Evolutionary conservation across 2,329 filamentous ascomycete species (phyloP), one percentile per base, ranked within the genome.

Genomic region (Trichoderma sp.): DNA sequence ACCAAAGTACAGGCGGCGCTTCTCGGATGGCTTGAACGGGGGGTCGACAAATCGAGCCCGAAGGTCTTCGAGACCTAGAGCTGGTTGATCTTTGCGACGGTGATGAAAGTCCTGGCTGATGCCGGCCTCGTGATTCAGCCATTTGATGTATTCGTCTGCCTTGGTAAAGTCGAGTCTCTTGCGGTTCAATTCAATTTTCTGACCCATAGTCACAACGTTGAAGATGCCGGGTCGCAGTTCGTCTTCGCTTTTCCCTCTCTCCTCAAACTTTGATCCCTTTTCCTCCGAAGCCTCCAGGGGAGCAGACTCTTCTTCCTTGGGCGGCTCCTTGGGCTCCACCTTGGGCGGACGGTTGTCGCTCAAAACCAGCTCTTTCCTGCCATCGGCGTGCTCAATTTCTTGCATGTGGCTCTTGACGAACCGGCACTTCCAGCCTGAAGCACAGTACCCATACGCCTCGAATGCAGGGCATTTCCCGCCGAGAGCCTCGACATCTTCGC

Each of bases 1-100:
- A 6, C 95, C 95, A 81, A 98, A 98, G 83, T 99, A 98, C 70
- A 99, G 86, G 65, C 91, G 90, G 71, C 96, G 89, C 85, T 99
- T 99, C 83, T 99, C 96, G 0, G 95, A 98, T 2, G 96, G 91
- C 78, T 92, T 89, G 78, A 98, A 91, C 0, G 95, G 95, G 28
- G 94, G 91, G 73, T 98, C 95, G n/a, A 90, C 87, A 79, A 92
- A 98, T 72, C 88, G 87, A 8, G 96, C 95, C 68, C 93, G 88
- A 73, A 92, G 89, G 65, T 97, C 94, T 72, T 92, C 84, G 39
- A 83, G 82, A n/a, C 81, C 80, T 68, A 85, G 81, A 15, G 77
- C 79, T 6, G 82, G 79, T 53, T 86, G 82, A 53, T 85, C 81
- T 62, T 82, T 80, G 72, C 81, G 81, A 55, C 80, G 81, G 70